Evolutionary conservation across 345 rosid genomes (phyloP), one percentile per base, ranked within the genome.

Genomic region (Linum tenue): DNA sequence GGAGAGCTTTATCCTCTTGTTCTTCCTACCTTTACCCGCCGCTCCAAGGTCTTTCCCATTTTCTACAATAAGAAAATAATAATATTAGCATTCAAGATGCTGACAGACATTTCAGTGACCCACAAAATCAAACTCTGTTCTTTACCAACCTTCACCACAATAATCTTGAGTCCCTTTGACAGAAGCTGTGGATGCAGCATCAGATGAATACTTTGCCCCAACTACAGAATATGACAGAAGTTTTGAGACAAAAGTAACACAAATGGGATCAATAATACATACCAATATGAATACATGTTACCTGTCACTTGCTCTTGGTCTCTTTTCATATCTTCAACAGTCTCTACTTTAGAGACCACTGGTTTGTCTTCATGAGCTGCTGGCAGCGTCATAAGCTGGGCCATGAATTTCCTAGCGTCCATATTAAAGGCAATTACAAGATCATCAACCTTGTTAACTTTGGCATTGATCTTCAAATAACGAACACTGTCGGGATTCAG

Each of bases 361-460:
- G 55, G 5, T 69, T 64, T 68, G 65, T 40, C 69, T 63, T 77
- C 85, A 53, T 59, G 65, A 67, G 37, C 69, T 22, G 31, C 31
- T 44, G 91, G 86, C 22, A 59, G 74, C n/a, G 56, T 56, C 85
- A 84, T 81, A 76, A 92, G 39, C 59, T 88, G 82, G 8, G 84
- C 74, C 66, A 84, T 51, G 56, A 90, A 92, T 66, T 81, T 84
- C 75, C 97, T 82, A 31, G 98, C 98, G 83, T 92, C 98, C 94
- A 90, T 73, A 71, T 86, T 90, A 79, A 82, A 85, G 60, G 87
- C 77, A 76, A 65, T 68, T 65, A 90, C 73, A 48, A 48, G 66
- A 65, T 75, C 82, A 63, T 88, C 94, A 66, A 92, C 97, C 84
- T 90, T 90, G 75, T 86, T 92, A 73, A 85, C 66, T 76, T 82